Evolutionary conservation across 768 basidiomycete species (phyloP), one percentile per base, ranked within the genome.

Genomic region (Nidula microcarpa): DNA sequence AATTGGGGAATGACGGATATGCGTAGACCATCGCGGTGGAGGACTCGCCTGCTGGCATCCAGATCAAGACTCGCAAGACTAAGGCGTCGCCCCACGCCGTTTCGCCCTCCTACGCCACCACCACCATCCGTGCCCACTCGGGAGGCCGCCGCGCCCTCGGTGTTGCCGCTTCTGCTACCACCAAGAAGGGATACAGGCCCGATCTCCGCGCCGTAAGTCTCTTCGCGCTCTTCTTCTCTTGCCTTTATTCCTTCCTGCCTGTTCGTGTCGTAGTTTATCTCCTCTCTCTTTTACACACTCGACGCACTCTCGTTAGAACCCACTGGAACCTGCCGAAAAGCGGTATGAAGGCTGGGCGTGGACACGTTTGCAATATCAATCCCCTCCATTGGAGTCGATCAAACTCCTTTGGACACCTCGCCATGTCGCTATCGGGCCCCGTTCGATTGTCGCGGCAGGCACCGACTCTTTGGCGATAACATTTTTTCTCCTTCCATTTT

Each of bases 251-350:
- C 35, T 50, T 55, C 37, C 51, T 54, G 53, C 54, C 56, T 53
- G 55, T 62, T 16, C 34, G 33, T 47, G 33, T 49, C 52, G 49
- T 43, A 23, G 14, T 47, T 50, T 23, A 11, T 55, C 49, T 55
- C 45, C 47, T 39, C 35, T 57, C 47, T 39, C 35, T 57, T 57
- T 50, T 37, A 50, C 50, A 51, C 18, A 49, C 30, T 53, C 46
- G 63, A 75, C 72, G 89, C 90, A 91, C 74, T 86, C 85, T 81
- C 85, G 86, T 86, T 93, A 93, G 90, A 93, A 90, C 90, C 90
- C 87, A 78, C 89, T 82, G 86, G 86, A 89, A 68, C 60, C 69
- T 41, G 69, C 79, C 60, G 73, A 63, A 64, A 69, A 70, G 76
- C 77, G 73, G 71, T 68, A 86, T 86, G 88, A 91, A 87, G 78